Evolutionary conservation across 2,329 filamentous ascomycete species (phyloP).

Genomic region (Sclerotinia sclerotiorum): DNA sequence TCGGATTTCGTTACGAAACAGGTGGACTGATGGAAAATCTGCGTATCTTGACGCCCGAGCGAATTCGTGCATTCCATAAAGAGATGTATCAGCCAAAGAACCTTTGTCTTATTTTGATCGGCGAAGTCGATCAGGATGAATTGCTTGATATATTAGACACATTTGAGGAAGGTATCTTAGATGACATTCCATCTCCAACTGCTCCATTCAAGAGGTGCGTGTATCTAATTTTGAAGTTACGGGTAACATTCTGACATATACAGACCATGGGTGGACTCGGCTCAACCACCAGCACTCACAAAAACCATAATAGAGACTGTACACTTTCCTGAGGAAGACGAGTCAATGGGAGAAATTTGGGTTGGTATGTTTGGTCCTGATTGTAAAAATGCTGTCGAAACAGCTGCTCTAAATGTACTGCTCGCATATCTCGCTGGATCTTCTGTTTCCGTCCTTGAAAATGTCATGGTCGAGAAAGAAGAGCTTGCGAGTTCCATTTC

Average conservation of each 20-base stretch:
- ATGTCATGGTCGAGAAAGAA: slow-evolving; percentile 88
- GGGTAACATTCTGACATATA: slow-evolving; percentile 24
- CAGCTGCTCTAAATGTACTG: slow-evolving; percentile 74
- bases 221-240: too few relatives aligned
- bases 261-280: slow-evolving; percentile 83
- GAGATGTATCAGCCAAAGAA: slow-evolving; percentile 99
- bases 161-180: slow-evolving; percentile 84
- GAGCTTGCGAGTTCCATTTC: slow-evolving; percentile 84
- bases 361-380: slow-evolving; percentile 85
- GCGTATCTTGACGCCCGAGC: slow-evolving; percentile 78
- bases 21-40: slow-evolving; percentile 94
- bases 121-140: slow-evolving; percentile 80
- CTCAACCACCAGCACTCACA: slow-evolving; percentile 69
- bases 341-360: slow-evolving; percentile 84
- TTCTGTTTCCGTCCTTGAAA: slow-evolving; percentile 88
- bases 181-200: slow-evolving; percentile 73
- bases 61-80: slow-evolving; percentile 90
- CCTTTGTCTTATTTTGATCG: slow-evolving; percentile 85
- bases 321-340: slow-evolving; percentile 94
- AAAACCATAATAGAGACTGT: slow-evolving; percentile 74
- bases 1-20: slow-evolving; percentile 97
- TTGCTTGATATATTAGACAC: slow-evolving; percentile 78
- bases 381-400: slow-evolving; percentile 66
- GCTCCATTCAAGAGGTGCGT: slow-evolving; percentile 65
- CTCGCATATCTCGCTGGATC: slow-evolving; percentile 89